Base-by-base conservation (phyloP, 1,139 yeast species). In the Diutina scorzettiae region DNA sequence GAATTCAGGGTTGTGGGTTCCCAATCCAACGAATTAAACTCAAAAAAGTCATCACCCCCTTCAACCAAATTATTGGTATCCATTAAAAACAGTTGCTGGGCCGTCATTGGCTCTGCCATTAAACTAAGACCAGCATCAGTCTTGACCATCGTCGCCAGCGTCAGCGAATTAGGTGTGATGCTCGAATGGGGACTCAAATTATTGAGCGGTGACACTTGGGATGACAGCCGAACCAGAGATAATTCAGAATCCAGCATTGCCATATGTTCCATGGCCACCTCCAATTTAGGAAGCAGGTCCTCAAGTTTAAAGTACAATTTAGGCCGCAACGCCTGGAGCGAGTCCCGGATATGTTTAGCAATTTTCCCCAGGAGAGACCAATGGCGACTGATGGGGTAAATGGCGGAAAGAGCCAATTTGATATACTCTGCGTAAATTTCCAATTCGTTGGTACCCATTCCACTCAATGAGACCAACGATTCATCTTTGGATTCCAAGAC, bases 301-400 rank as follows among this genome's bases (percentile, higher is more conserved):
- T 20, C 14, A 18, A 40, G 32, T 42, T 55, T 55, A 5, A 49
- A 44, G 42, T 56, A 59, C 8, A 63, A 47, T 3, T 53, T 43
- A 2, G 69, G 69, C 4, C 62, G 41, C 17, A 62, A 49, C 23
- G 56, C 56, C 5, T 54, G 51, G 9, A 61, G 49, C 4, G 62
- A 66, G 18, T 70, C 76, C 46, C 66, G 55, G 21, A 71, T 62
- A 48, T 71, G 73, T 28, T 56, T 60, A 6, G 66, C 64, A 41
- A 71, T 53, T 46, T 68, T 70, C 2, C 69, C 64, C n/a, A 75
- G 66, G 28, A 71, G 51, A 17, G 63, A 60, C 73, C 75, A 71
- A 47, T 70, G 76, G 16, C 61, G 51, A 0, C 74, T 66, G 23
- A 70, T 69, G 42, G 70, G 70, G 42, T 61, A 62, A 14, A 68